Conservation (phyloP, 1,284 basidiomycete species). For the Apiotrichum akiyoshidainum region DNA sequence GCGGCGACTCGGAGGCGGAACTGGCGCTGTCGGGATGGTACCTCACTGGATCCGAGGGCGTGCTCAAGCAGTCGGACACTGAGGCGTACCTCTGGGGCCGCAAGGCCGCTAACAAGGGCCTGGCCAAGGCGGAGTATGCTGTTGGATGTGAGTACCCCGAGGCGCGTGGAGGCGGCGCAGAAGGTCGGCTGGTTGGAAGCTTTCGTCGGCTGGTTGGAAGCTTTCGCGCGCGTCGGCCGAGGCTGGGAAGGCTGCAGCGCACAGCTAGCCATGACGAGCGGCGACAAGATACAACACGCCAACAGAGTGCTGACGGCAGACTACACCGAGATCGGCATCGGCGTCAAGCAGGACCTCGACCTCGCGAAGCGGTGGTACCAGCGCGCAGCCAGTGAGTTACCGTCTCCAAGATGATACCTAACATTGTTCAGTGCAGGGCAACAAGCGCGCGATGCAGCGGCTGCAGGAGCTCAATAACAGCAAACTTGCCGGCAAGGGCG, state of each 20-base stretch:
- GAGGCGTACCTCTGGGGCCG: constrained; percentile 97
- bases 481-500: constrained; percentile 53
- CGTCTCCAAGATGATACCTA: no score
- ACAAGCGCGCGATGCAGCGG: constrained; percentile 67
- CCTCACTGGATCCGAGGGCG: constrained; percentile 87
- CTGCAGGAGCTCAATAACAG: constrained; percentile 67
- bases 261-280: no score
- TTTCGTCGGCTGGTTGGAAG: no score
- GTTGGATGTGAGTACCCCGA: constrained; percentile 62
- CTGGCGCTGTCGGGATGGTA: constrained; percentile 97
- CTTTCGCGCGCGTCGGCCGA: no score
- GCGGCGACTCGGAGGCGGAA: constrained; percentile 90
- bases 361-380: constrained; percentile 99
- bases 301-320: constrained; percentile 49
- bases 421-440: constrained; percentile 39
- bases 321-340: constrained; percentile 96
- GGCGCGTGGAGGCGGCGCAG: no score
- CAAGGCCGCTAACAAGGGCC: constrained; percentile 85
- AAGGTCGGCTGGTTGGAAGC: no score
- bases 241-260: no score
- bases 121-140: constrained; percentile 92
- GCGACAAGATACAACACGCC: no score
- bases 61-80: constrained; percentile 93
- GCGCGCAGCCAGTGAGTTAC: constrained; percentile 80
- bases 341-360: constrained; percentile 91